Evolutionary conservation across 106 monocot genomes (phyloP).

Genomic region (Allium sativum): DNA sequence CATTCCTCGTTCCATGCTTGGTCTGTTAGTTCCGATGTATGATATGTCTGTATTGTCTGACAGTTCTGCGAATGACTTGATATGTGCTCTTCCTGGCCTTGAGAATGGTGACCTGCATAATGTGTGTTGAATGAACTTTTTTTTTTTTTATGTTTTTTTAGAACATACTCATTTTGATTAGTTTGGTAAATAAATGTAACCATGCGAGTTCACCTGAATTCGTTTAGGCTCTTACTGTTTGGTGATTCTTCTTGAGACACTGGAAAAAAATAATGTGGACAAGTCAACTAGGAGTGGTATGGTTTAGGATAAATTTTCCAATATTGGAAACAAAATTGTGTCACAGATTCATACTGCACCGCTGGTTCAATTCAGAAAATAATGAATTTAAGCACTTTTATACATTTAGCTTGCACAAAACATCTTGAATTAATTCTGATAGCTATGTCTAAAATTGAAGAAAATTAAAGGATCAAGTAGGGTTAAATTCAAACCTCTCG

Average conservation of each 20-base stretch:
- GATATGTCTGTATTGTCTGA: slow-evolving; percentile 46
- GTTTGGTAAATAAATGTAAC: no score
- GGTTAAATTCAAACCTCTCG: neutral
- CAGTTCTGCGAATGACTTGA: slow-evolving; percentile 12
- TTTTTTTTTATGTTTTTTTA: neutral
- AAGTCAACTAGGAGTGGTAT: no score
- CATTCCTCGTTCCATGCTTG: slow-evolving; percentile 31
- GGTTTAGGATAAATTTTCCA: no score
- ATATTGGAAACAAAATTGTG: no score
- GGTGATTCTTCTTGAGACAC: no score
- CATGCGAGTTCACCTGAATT: slow-evolving; percentile 10
- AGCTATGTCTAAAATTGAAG: neutral
- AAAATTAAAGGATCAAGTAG: neutral
- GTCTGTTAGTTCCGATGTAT: slow-evolving; percentile 53
- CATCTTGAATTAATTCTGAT: neutral
- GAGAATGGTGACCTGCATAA: slow-evolving; percentile 49
- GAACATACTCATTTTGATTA: neutral
- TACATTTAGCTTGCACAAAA: neutral
- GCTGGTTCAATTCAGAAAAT: neutral
- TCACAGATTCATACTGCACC: no score
- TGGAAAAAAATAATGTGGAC: no score
- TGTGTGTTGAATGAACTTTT: neutral
- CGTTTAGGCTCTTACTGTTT: slow-evolving; percentile 3
- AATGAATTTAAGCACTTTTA: neutral
- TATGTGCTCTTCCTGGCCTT: slow-evolving; percentile 19